Conservation (phyloP, 192 early-diverging fungal species). For the Coemansia sp. region DNA sequence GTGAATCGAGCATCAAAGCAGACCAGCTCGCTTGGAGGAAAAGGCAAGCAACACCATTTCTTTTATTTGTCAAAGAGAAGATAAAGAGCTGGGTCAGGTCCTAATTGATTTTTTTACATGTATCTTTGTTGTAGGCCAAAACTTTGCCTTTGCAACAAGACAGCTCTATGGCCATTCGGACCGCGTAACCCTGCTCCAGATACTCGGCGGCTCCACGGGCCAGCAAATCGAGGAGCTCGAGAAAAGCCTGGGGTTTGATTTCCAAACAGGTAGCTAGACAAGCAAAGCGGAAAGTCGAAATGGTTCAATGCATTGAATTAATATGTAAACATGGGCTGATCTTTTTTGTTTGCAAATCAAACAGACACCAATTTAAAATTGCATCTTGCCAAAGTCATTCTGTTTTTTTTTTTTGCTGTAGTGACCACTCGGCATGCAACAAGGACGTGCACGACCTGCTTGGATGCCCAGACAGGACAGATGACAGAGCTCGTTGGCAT, state of each 20-base stretch:
- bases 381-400: too few species aligned
- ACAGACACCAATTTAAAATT: too few species aligned
- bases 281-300: neutral
- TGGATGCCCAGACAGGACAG: conserved; percentile 18
- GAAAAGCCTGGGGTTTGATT: conserved; percentile 13
- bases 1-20: conserved; percentile 31
- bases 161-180: conserved; percentile 12
- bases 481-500: conserved; percentile 43
- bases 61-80: too few species aligned
- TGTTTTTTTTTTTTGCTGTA: neutral
- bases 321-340: neutral
- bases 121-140: conserved; percentile 28
- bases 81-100: neutral
- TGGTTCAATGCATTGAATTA: neutral
- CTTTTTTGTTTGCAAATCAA: too few species aligned
- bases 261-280: conserved; percentile 13
- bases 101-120: neutral
- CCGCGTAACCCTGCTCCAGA: conserved; percentile 27
- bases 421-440: conserved; percentile 13
- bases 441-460: conserved; percentile 31
- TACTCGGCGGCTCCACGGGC: conserved; percentile 26
- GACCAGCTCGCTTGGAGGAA: conserved; percentile 38
- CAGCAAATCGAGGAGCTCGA: conserved; percentile 31
- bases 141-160: conserved; percentile 33
- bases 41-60: conserved; percentile 10